Base-by-base conservation (phyloP, 2,329 filamentous ascomycete species). In the Ophiostoma australiae region DNA sequence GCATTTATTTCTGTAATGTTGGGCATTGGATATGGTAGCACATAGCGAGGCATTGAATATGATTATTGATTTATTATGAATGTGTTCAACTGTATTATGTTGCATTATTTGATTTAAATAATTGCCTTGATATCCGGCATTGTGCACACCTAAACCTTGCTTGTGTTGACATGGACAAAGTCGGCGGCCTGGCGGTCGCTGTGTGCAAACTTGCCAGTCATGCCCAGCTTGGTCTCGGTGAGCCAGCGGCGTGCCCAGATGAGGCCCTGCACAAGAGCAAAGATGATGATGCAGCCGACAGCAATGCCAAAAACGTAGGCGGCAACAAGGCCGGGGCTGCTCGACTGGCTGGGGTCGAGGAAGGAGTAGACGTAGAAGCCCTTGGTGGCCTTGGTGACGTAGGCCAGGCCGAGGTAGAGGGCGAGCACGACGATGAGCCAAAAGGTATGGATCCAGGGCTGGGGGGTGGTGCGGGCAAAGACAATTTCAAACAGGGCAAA, bases 301-400 rank as follows among this genome's bases (percentile, higher is more conserved):
- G 85, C 80, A 67, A 90, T 87, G 8, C 85, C 85, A 68, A 91
- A 79, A 68, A 87, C 85, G 76, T 91, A 92, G 1, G 82, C 90
- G 0, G 87, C 86, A 3, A 93, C 87, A 7, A 83, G 80, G 0
- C 83, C 85, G 17, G 27, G 33, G 37, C 83, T 83, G 39, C 83
- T 83, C 68, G 85, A 79, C 23, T 78, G 76, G 20, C 68, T 71
- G 1, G 88, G 84, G 77, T 97, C 84, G n/a, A 97, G 85, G 80
- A 97, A 97, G 72, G 76, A 78, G 80, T 97, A 97, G 0, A 90
- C 85, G 78, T 94, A 96, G 78, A 90, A 92, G 2, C 86, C 86
- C 78, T 93, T 83, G 0, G 88, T 89, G 4, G 86, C 87, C 73
- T 86, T 80, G 0, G 91, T 94, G 31, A 95, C 75, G 79, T 92